These are phyloP conservation scores for Thuja plicata DNA, from an alignment of 83 land plant species.

Conservation along the genomic window DNA sequence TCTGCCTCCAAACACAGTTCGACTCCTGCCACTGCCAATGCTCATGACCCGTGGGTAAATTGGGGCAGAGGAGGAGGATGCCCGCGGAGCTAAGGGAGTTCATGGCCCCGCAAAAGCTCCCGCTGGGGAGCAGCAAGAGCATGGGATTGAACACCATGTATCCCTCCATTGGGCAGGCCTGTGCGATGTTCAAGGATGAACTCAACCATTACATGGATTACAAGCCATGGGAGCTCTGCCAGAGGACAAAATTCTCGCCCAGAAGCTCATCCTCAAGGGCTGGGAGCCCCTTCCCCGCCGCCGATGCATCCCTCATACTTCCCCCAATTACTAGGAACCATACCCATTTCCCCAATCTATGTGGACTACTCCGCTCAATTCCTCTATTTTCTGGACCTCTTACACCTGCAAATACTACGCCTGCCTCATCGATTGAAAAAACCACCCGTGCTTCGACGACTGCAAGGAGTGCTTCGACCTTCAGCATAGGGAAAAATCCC, in stretches of 20 bases:
- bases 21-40: too few relatives aligned
- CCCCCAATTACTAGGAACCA: constrained; percentile 45
- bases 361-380: too few relatives aligned
- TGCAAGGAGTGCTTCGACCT: constrained; percentile 74
- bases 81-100: constrained; percentile 56
- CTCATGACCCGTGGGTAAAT: neutral
- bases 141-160: constrained; percentile 64
- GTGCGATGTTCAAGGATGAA: constrained; percentile 47
- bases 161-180: constrained; percentile 74
- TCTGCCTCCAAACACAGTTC: neutral
- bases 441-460: constrained; percentile 34
- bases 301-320: constrained; percentile 40
- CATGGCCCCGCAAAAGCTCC: constrained; percentile 42
- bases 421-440: constrained; percentile 46
- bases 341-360: constrained; percentile 36
- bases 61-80: constrained; percentile 9
- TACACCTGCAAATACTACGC: neutral
- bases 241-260: constrained; percentile 65
- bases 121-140: constrained; percentile 62
- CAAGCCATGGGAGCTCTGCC: constrained; percentile 54
- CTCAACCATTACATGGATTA: constrained; percentile 64
- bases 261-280: constrained; percentile 65
- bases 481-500: constrained; percentile 42
- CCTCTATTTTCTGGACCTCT: too few relatives aligned
- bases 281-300: constrained; percentile 86